Evolutionary conservation across 2,329 filamentous ascomycete genomes (phyloP).

Genomic region (Ophiostoma novo-ulmi): DNA sequence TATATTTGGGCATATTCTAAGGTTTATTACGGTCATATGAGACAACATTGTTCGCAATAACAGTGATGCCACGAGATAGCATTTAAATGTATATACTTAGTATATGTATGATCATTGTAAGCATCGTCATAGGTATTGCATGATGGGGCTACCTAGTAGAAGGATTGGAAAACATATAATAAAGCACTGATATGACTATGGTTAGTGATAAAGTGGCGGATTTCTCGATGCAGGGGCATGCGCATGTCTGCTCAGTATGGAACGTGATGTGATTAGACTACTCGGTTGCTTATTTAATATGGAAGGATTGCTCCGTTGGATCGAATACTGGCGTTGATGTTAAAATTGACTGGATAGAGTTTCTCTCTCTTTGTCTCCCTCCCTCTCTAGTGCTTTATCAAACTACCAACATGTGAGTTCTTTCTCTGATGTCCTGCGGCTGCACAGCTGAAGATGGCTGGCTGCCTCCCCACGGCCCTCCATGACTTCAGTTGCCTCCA

Average conservation of each 20-base stretch:
- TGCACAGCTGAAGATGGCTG: constrained; percentile 1
- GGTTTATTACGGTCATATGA: background rate
- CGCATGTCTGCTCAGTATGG: no score
- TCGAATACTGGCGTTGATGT: constrained; percentile 9
- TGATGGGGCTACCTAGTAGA: no score
- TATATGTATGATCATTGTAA: no score
- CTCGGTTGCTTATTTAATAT: no score
- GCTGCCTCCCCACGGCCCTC: background rate
- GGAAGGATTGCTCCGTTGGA: background rate
- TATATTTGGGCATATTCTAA: background rate
- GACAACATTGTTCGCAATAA: background rate
- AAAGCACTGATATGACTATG: background rate
- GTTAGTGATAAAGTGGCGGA: background rate
- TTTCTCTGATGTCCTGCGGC: background rate
- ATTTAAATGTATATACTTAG: background rate
- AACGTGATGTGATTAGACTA: no score
- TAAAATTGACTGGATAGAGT: no score
- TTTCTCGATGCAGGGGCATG: background rate
- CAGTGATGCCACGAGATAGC: background rate
- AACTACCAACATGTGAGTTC: background rate
- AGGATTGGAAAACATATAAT: no score
- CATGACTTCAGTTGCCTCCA: background rate
- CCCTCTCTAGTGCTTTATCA: no score
- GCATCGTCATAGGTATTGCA: no score
- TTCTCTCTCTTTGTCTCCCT: no score